Evolutionary conservation across 2,329 filamentous ascomycete species (phyloP), one percentile per base, ranked within the genome.

Genomic region (Xylariaceae sp.): DNA sequence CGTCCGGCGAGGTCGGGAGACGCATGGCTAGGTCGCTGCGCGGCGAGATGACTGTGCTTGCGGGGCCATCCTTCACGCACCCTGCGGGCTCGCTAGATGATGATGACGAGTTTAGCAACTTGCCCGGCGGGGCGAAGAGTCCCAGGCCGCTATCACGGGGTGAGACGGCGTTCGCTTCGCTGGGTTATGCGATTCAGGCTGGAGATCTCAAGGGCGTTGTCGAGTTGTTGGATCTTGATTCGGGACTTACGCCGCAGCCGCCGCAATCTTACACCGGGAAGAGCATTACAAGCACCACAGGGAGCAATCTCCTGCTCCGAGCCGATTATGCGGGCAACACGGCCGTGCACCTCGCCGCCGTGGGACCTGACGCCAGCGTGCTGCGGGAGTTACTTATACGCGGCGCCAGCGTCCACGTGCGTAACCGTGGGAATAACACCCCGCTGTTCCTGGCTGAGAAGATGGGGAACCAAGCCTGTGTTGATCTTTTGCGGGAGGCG

Each of bases 321-420:
- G 78, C 80, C 22, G 88, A 93, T 67, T 92, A 92, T 62, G 86
- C 85, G 17, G 87, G 88, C 37, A 93, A 92, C 67, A 92, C 88
- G 21, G 75, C 74, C 4, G 66, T 80, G 29, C 79, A 82, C 57
- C 71, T 82, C 2, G 79, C 78, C 1, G 76, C 78, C 22, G 73
- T 80, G 5, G 71, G 74, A 1, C 55, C 78, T 16, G 71, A 75
- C 47, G 65, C 69, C 1, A 70, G 71, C n/a, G 73, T 86, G 22
- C 66, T 85, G 55, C 67, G 73, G 20, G 77, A 81, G 57, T 66
- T 86, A 37, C 70, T 86, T 11, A 69, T 69, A 34, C 70, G 74
- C 17, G 83, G 83, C 6, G 81, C 80, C n/a, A 83, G 80, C 57
- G 82, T 86, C 5, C 83, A 86, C 60, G 74, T 75, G 34, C 69